Evolutionary conservation across 768 basidiomycete genomes (phyloP).

Genomic region (Mycena vitilis): DNA sequence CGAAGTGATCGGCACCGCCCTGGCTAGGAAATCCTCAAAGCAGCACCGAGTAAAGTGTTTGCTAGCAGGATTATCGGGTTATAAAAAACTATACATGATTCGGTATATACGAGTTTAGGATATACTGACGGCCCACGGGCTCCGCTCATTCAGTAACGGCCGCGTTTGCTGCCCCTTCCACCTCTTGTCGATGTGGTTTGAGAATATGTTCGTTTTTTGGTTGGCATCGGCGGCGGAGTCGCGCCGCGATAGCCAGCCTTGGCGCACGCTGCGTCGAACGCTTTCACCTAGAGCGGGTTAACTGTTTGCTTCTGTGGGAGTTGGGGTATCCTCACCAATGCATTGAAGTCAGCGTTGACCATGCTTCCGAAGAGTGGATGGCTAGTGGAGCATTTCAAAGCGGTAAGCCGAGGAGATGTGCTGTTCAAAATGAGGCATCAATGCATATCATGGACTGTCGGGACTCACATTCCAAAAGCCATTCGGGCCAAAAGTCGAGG

Average conservation of each 20-base stretch:
- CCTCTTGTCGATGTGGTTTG: slow-evolving; percentile 16
- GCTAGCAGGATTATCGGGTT: not conserved
- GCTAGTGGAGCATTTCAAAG: slow-evolving; percentile 51
- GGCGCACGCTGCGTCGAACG: slow-evolving; percentile 56
- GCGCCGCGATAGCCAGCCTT: slow-evolving; percentile 46
- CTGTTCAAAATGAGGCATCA: slow-evolving; percentile 10
- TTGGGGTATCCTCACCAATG: slow-evolving; percentile 39
- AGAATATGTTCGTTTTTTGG: slow-evolving; percentile 36
- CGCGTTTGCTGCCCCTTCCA: slow-evolving; percentile 24
- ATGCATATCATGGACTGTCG: not conserved
- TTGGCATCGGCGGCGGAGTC: slow-evolving; percentile 6
- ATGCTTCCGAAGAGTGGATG: slow-evolving; percentile 60
- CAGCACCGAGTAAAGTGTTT: too few species aligned
- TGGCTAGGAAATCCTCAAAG: too few species aligned
- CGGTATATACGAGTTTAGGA: too few species aligned
- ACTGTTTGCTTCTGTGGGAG: not conserved
- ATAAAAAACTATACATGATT: not conserved
- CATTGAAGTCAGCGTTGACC: slow-evolving; percentile 53
- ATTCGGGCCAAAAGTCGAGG: slow-evolving; percentile 61
- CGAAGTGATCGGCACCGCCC: not conserved
- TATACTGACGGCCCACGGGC: too few species aligned
- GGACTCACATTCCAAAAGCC: slow-evolving; percentile 56
- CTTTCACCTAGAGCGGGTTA: slow-evolving; percentile 34
- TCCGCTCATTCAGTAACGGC: slow-evolving; percentile 10
- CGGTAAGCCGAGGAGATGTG: slow-evolving; percentile 54